Base-by-base conservation (phyloP, 2,329 filamentous ascomycete species). In the Colletotrichum sp. region DNA sequence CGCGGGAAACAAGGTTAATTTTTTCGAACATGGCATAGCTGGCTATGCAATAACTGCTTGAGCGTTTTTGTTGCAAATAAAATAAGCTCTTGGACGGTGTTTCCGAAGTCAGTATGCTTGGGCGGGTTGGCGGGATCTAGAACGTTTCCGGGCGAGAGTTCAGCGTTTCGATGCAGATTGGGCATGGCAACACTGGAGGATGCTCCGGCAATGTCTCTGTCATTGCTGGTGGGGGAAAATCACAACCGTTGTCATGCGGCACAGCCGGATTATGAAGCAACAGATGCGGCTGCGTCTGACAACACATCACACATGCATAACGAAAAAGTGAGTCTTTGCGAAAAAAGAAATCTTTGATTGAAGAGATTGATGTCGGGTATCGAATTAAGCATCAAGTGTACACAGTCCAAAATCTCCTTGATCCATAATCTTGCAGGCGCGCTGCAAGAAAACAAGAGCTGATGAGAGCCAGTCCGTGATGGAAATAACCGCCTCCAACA, bases 281-380 rank as follows among this genome's bases (percentile, higher is more conserved):
- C 5, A 62, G 11, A 51, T 38, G 24, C 24, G 43, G 5, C 13
- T 36, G 43, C 43, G 43, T 66, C n/a, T 54, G 63, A 66, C n/a
- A 51, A 24, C n/a, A 21, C 27, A 54, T 54, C 29, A 36, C 36
- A 13, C 43, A 2, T 21, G 21, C 11, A 58, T 18, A 21, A 15
- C 12, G 4, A 24, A 8, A 13, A 18, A 6, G 15, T 5, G 6
- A 24, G 13, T 9, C 13, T 24, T 6, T 31, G 38, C 8, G 18
- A 29, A 8, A 61, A 15, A 24, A 27, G 16, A 59, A 16, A 2
- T 24, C n/a, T 24, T 62, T 61, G 33, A 51, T 57, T 71, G 61
- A 69, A 73, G 58, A 73, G 69, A 73, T 74, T 73, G 72, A 73
- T 74, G 58, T 72, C 63, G 72, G 72, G 72, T 74, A 74, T 74